Evolutionary conservation across 805 yeast genomes (phyloP).

Genomic region (Saccharomycopsis capsularis): DNA sequence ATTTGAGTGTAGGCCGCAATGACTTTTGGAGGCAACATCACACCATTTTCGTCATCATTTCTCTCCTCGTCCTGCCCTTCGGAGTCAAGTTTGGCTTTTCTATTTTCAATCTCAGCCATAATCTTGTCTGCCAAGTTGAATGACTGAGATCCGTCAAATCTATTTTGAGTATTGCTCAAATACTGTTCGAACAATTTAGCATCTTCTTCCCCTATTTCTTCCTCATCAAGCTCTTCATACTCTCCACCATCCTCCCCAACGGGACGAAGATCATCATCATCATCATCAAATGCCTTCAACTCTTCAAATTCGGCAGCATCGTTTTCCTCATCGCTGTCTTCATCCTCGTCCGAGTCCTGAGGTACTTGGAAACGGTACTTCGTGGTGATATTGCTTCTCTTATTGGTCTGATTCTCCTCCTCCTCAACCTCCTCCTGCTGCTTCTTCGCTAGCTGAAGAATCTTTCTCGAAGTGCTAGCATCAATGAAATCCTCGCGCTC

Average conservation of each 20-base stretch:
- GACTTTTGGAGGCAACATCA: constrained; percentile 89
- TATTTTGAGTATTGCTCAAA: constrained; percentile 38
- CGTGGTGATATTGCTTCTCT: constrained; percentile 28
- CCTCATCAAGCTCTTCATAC: constrained; percentile 50
- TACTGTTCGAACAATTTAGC: constrained; percentile 78
- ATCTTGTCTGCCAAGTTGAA: constrained; percentile 86
- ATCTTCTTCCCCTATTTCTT: constrained; percentile 70
- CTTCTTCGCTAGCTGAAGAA: constrained; percentile 80
- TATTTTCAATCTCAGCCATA: constrained; percentile 54
- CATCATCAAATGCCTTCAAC: constrained; percentile 48
- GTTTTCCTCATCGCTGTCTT: constrained; percentile 42
- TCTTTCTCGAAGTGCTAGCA: constrained; percentile 75
- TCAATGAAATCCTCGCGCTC: constrained; percentile 64
- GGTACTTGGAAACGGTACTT: constrained; percentile 23
- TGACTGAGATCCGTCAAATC: constrained; percentile 34
- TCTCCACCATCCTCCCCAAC: constrained; percentile 33
- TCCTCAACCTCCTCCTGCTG: constrained; percentile 87
- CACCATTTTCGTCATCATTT: constrained; percentile 56
- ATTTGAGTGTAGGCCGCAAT: constrained; percentile 91
- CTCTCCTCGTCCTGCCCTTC: constrained; percentile 25
- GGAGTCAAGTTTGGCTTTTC: constrained; percentile 22
- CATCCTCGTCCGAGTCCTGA: constrained; percentile 41
- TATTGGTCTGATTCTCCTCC: constrained; percentile 41
- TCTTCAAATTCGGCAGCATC: constrained; percentile 33
- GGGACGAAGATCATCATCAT: too few species aligned